Evolutionary conservation across 2,329 filamentous ascomycete genomes (phyloP).

Genomic region (Verticillium albo-atrum): DNA sequence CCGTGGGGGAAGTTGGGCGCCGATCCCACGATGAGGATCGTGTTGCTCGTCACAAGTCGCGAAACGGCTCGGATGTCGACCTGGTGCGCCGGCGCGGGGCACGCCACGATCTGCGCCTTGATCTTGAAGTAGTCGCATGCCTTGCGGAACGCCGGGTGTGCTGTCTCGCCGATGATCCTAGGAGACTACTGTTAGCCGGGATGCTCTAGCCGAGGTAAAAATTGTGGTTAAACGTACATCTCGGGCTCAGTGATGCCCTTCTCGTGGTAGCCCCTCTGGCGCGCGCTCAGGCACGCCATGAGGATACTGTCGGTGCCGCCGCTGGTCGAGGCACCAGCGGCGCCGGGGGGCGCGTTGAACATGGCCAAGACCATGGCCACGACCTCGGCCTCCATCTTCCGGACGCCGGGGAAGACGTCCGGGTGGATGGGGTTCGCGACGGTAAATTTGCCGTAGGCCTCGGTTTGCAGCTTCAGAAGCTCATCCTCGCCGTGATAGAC

Average conservation of each 20-base stretch:
- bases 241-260: slow-evolving; percentile 88
- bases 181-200: slow-evolving; percentile 9
- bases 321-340: slow-evolving; percentile 83
- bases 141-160: slow-evolving; percentile 94
- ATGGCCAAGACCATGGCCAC: slow-evolving; percentile 90
- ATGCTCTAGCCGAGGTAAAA: neutral
- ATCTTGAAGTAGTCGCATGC: slow-evolving; percentile 95
- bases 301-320: slow-evolving; percentile 96
- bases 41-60: slow-evolving; percentile 90
- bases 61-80: slow-evolving; percentile 74
- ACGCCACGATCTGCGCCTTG: slow-evolving; percentile 83
- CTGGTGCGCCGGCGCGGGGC: slow-evolving; percentile 80
- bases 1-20: slow-evolving; percentile 98
- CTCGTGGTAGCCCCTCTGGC: slow-evolving; percentile 83
- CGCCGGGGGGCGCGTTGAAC: slow-evolving; percentile 78
- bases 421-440: slow-evolving; percentile 96
- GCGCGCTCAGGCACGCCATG: slow-evolving; percentile 87
- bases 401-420: slow-evolving; percentile 93
- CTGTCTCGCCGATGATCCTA: slow-evolving; percentile 90
- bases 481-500: slow-evolving; percentile 92
- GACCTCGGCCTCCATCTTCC: slow-evolving; percentile 99
- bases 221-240: slow-evolving; percentile 58
- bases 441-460: slow-evolving; percentile 91
- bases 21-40: slow-evolving; percentile 85
- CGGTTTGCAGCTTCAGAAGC: slow-evolving; percentile 77